Conservation (phyloP, 345 rosid genomes). For the Lagerstroemia speciosa region DNA sequence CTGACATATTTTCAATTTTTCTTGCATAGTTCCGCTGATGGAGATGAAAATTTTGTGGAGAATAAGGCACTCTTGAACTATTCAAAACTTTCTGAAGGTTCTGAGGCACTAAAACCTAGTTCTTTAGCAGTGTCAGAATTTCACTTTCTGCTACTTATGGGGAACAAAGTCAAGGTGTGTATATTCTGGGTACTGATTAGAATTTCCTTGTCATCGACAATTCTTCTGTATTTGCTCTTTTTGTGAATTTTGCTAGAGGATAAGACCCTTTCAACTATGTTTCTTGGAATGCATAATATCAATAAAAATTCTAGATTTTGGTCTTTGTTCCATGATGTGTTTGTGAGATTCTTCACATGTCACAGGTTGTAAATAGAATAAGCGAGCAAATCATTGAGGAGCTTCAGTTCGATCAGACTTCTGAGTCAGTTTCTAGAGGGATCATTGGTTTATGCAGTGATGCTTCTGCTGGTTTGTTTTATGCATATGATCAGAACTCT, state of each 20-base stretch:
- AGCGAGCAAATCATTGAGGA: constrained; percentile 97
- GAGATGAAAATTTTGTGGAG: constrained; percentile 97
- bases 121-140: constrained; percentile 94
- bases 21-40: constrained; percentile 59
- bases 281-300: not conserved
- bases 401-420: constrained; percentile 84
- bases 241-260: not conserved
- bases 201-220: not conserved
- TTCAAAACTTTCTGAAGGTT: constrained; percentile 62
- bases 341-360: constrained; percentile 13
- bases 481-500: constrained; percentile 94
- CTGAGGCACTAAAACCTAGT: constrained; percentile 65
- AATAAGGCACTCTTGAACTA: constrained; percentile 90
- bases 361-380: constrained; percentile 90
- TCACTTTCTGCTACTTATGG: constrained; percentile 89
- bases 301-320: not conserved
- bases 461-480: constrained; percentile 93
- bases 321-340: not conserved
- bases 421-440: constrained; percentile 80
- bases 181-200: not conserved
- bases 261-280: not conserved
- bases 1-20: not conserved
- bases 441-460: constrained; percentile 93
- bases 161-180: constrained; percentile 94
- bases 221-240: not conserved